phyloP scores from a whole-genome alignment of 208 protist species.

The Crithidia fasciculata region DNA sequence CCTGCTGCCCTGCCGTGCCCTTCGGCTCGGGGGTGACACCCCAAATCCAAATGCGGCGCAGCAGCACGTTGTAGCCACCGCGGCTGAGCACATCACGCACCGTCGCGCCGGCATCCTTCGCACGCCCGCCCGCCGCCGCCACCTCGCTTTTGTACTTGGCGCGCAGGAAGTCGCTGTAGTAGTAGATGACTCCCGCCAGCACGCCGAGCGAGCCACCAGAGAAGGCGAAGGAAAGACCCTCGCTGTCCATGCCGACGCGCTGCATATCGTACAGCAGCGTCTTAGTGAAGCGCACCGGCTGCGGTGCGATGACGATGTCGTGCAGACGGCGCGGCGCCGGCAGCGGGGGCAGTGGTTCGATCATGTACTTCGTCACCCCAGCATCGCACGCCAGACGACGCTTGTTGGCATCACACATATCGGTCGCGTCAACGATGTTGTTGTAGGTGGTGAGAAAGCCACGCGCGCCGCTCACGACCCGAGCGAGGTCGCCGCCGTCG shows the following conservation, averaged over 20 bases:
- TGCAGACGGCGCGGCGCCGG: slow-evolving; percentile 31
- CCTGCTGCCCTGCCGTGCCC: not conserved
- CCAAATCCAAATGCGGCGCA: slow-evolving; percentile 61
- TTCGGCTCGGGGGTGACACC: slow-evolving; percentile 39
- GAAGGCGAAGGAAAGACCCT: slow-evolving; percentile 47
- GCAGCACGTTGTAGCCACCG: slow-evolving; percentile 54
- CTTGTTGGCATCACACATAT: slow-evolving; percentile 43
- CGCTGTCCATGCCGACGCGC: slow-evolving; percentile 32
- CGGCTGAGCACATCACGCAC: slow-evolving; percentile 33
- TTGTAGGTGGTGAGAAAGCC: slow-evolving; percentile 24
- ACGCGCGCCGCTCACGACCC: not conserved
- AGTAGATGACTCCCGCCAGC: slow-evolving; percentile 54
- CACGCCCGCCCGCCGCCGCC: slow-evolving; percentile 8
- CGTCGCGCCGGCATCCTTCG: slow-evolving; percentile 31
- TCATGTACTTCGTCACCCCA: slow-evolving; percentile 34
- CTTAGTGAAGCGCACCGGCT: slow-evolving; percentile 33
- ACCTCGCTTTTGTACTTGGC: slow-evolving; percentile 37
- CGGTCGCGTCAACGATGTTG: slow-evolving; percentile 21
- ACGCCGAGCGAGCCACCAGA: slow-evolving; percentile 65
- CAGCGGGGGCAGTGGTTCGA: slow-evolving; percentile 38
- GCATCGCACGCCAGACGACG: slow-evolving; percentile 27
- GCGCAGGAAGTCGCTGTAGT: slow-evolving; percentile 47
- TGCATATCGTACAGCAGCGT: slow-evolving; percentile 24
- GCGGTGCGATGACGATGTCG: slow-evolving; percentile 51
- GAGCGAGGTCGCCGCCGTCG: slow-evolving; percentile 4